Conservation (phyloP, 1,284 basidiomycete genomes). For the Apiotrichum sp. region DNA sequence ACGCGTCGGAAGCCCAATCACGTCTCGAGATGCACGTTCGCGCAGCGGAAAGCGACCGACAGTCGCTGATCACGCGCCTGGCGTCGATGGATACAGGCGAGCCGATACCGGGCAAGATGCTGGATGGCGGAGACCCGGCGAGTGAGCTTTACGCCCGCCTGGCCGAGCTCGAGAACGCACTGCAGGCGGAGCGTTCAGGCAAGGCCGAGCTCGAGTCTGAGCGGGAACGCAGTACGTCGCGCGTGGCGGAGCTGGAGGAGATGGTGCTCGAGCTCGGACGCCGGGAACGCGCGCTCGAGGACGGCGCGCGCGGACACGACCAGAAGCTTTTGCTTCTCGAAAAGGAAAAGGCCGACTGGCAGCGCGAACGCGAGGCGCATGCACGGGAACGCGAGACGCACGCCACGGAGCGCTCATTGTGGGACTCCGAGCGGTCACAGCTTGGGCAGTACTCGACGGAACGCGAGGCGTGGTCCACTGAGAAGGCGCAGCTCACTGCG, state of each 20-base stretch:
- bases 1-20: slow-evolving; percentile 16
- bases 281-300: slow-evolving; percentile 34
- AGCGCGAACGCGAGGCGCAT: slow-evolving; percentile 1
- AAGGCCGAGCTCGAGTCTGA: slow-evolving; percentile 17
- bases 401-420: neutral
- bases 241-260: slow-evolving; percentile 38
- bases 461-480: too few species aligned
- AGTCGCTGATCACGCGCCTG: neutral
- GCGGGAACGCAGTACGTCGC: slow-evolving; percentile 11
- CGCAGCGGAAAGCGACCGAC: slow-evolving; percentile 16
- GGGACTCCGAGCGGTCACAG: slow-evolving; percentile 3
- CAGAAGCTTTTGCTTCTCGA: slow-evolving; percentile 48
- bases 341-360: slow-evolving; percentile 34
- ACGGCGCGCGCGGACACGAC: slow-evolving; percentile 28
- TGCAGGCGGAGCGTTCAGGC: neutral
- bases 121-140: slow-evolving; percentile 15
- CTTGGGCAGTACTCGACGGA: neutral
- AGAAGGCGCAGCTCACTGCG: too few species aligned
- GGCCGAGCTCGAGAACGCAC: slow-evolving; percentile 4
- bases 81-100: neutral
- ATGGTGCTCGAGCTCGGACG: slow-evolving; percentile 40
- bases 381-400: too few species aligned
- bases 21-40: slow-evolving; percentile 6
- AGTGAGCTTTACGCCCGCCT: slow-evolving; percentile 17
- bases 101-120: slow-evolving; percentile 9